Conservation (phyloP, 2,329 filamentous ascomycete genomes). For the Rutstroemia sydowiana region DNA sequence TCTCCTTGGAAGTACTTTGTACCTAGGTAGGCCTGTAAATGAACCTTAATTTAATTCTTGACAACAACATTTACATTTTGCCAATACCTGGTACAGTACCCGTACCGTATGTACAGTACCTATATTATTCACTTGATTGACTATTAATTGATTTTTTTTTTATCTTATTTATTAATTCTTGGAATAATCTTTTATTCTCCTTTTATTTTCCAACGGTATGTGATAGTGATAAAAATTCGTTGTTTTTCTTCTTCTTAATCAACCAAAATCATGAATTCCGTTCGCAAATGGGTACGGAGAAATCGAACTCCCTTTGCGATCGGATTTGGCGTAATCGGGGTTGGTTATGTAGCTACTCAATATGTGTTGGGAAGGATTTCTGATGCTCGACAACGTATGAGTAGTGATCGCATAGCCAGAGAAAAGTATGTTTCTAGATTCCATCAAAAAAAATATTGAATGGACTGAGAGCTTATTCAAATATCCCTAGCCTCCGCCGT, state of each 20-base stretch:
- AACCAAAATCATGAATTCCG: slow-evolving; percentile 48
- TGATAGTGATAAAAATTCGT: slow-evolving; percentile 4
- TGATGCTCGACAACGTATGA: slow-evolving; percentile 93
- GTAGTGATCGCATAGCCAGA: slow-evolving; percentile 87
- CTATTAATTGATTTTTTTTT: background rate
- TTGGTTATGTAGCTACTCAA: slow-evolving; percentile 84
- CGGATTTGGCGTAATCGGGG: slow-evolving; percentile 78
- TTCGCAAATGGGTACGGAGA: slow-evolving; percentile 84
- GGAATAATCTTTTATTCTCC: background rate
- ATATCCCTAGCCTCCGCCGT: slow-evolving; percentile 63
- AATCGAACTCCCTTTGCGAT: slow-evolving; percentile 87
- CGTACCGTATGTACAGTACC: too few relatives aligned
- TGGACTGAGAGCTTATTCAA: slow-evolving; percentile 12
- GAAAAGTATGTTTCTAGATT: slow-evolving; percentile 71
- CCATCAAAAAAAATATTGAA: background rate
- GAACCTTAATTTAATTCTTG: background rate
- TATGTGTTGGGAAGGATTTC: slow-evolving; percentile 89
- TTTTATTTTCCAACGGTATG: slow-evolving; percentile 16
- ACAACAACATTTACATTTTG: background rate
- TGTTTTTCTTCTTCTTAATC: background rate
- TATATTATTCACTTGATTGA: too few relatives aligned
- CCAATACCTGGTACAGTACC: too few relatives aligned
- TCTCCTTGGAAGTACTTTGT: too few relatives aligned
- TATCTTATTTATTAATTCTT: background rate
- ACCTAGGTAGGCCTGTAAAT: too few relatives aligned